These are phyloP conservation scores for Ophiostoma tasmaniense DNA, from an alignment of 2,329 filamentous ascomycete species.

Conservation along the genomic window DNA sequence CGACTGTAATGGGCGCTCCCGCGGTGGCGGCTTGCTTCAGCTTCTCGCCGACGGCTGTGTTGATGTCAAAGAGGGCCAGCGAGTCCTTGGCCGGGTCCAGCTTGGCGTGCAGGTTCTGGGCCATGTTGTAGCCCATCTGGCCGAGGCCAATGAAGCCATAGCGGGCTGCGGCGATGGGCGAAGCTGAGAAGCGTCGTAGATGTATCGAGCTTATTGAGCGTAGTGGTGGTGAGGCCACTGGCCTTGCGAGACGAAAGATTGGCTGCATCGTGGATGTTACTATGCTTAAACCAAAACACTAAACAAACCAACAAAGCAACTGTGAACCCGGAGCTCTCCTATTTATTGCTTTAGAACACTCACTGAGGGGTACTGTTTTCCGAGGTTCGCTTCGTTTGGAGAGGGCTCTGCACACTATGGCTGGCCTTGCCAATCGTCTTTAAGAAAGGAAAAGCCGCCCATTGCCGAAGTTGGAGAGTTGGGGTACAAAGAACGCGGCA, in stretches of 20 bases:
- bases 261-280: background rate
- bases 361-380: slow-evolving; percentile 14
- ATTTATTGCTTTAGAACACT: background rate
- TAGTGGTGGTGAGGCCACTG: background rate
- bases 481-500: background rate
- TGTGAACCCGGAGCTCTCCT: background rate
- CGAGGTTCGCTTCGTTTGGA: slow-evolving; percentile 8
- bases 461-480: slow-evolving; percentile 15
- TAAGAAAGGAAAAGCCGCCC: slow-evolving; percentile 7
- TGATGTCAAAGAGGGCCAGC: slow-evolving; percentile 49
- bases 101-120: slow-evolving; percentile 52
- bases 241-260: background rate
- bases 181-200: slow-evolving; percentile 35
- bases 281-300: background rate
- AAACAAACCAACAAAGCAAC: background rate
- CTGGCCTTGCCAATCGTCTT: background rate
- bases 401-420: background rate
- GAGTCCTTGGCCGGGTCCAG: slow-evolving; percentile 41
- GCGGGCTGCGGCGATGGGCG: slow-evolving; percentile 39
- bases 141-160: slow-evolving; percentile 54
- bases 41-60: slow-evolving; percentile 38
- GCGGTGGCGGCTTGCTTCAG: slow-evolving; percentile 39
- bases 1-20: slow-evolving; percentile 41
- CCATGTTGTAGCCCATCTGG: slow-evolving; percentile 58
- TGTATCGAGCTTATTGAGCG: background rate